phyloP scores from a whole-genome alignment of 495 filamentous ascomycete species.

The Penicillium steckii region DNA sequence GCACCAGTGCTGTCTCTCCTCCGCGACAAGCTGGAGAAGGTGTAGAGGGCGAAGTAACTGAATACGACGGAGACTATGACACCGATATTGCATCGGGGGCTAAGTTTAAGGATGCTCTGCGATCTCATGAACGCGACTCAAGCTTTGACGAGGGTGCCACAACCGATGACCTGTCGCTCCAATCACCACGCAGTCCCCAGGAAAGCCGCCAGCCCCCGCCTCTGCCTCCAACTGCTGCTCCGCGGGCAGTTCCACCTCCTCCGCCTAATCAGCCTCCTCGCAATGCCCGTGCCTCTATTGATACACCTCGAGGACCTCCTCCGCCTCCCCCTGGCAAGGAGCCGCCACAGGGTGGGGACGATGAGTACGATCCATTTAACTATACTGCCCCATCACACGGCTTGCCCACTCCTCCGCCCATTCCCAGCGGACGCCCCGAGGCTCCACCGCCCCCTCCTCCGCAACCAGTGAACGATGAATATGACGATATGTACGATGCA shows the following conservation, averaged over 20 bases:
- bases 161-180: slow-evolving; percentile 51
- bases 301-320: slow-evolving; percentile 69
- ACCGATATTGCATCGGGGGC: slow-evolving; percentile 92
- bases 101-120: slow-evolving; percentile 88
- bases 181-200: slow-evolving; percentile 49
- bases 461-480: slow-evolving; percentile 34
- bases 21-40: slow-evolving; percentile 53
- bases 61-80: slow-evolving; percentile 98
- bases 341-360: slow-evolving; percentile 45
- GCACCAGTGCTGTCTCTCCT: slow-evolving; percentile 33
- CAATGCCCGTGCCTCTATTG: slow-evolving; percentile 53
- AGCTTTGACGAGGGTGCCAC: slow-evolving; percentile 62
- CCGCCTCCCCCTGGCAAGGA: slow-evolving; percentile 50
- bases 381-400: slow-evolving; percentile 54
- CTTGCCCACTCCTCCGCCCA: slow-evolving; percentile 22
- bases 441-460: slow-evolving; percentile 31
- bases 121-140: slow-evolving; percentile 73
- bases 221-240: slow-evolving; percentile 51
- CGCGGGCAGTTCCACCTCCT: slow-evolving; percentile 54
- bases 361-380: slow-evolving; percentile 74
- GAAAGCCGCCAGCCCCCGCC: slow-evolving; percentile 56
- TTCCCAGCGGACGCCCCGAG: slow-evolving; percentile 24
- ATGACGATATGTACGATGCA: slow-evolving; percentile 53
- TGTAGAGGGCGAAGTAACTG: slow-evolving; percentile 79
- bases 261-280: slow-evolving; percentile 51